Evolutionary conservation across 2,329 filamentous ascomycete species (phyloP), one percentile per base, ranked within the genome.

Genomic region (Alternaria triticina): DNA sequence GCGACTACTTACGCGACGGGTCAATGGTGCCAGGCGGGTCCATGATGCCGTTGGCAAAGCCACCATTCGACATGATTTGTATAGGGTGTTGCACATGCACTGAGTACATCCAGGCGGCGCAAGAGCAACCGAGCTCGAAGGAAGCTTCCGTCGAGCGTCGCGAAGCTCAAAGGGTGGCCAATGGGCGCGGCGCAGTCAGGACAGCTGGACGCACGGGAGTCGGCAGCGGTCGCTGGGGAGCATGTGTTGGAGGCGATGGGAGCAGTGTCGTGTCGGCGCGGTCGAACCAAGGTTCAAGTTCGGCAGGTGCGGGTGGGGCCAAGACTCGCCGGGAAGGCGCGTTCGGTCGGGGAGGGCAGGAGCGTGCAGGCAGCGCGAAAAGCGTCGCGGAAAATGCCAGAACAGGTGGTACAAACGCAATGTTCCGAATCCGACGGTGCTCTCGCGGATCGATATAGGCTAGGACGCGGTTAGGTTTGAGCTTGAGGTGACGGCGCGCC

Each of bases 21-120:
- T 82, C 80, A 73, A 82, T 82, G 70, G 80, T 82, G 63, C 74
- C 78, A 50, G 77, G 75, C 46, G 73, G 68, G 64, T 82, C 79
- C 78, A 81, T 81, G 72, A 79, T 77, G 69, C 73, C 75, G 76
- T 78, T 77, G 54, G 73, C 79, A 70, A 80, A 74, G 72, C 70
- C 72, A 71, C 78, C 79, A 73, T 79, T 80, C 58, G 79, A 74
- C 73, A 80, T 72, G 64, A 77, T 70, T 64, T 75, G 73, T 67
- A 77, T 73, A 59, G 78, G 77, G 23, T 62, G 60, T 59, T 62
- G 60, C 55, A 62, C 55, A 71, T 80, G 79, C 73, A 80, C 79
- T 46, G 78, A 79, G 76, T 79, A 81, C 79, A 81, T 81, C 74
- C 76, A 76, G 72, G 67, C 73, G 77, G 70, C 73, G 74, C 76